phyloP scores from a whole-genome alignment of 495 filamentous ascomycete genomes.

The Tuber calosporum region DNA sequence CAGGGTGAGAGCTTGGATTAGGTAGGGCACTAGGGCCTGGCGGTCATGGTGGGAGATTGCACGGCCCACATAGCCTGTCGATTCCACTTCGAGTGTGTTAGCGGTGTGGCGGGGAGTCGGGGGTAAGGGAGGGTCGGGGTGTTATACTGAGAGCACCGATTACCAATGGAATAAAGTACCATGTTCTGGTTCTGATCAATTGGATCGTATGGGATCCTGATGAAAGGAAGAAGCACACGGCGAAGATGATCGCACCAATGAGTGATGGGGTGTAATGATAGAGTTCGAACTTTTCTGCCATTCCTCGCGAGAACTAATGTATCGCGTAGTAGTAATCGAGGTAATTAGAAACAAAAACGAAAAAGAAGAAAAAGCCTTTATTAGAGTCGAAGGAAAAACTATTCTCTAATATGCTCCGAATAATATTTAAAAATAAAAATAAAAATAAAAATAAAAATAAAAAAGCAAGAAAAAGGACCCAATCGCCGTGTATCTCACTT shows the following conservation, averaged over 20 bases:
- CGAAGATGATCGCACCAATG: conserved; percentile 48
- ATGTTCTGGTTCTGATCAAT: conserved; percentile 48
- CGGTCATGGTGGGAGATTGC: conserved; percentile 43
- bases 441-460: background rate
- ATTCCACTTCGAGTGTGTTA: conserved; percentile 47
- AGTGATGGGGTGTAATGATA: conserved; percentile 50
- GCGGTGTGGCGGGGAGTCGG: background rate
- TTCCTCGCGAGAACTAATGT: background rate
- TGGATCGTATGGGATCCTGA: conserved; percentile 49
- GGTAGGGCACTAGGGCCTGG: conserved; percentile 44
- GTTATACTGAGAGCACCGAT: conserved; percentile 52
- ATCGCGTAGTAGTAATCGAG: background rate
- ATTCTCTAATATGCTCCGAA: background rate
- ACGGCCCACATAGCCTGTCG: conserved; percentile 55
- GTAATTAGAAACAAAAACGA: background rate
- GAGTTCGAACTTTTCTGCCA: conserved; percentile 33
- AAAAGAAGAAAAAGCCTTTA: background rate
- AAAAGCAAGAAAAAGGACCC: background rate
- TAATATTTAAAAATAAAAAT: background rate
- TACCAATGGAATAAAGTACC: conserved; percentile 57
- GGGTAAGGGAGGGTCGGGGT: background rate
- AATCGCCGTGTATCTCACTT: background rate
- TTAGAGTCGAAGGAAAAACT: background rate
- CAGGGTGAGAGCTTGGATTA: conserved; percentile 48
- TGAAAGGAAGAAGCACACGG: conserved; percentile 49